Base-by-base conservation (phyloP, 192 early-diverging fungal species). In the Cladochytrium replicatum region DNA sequence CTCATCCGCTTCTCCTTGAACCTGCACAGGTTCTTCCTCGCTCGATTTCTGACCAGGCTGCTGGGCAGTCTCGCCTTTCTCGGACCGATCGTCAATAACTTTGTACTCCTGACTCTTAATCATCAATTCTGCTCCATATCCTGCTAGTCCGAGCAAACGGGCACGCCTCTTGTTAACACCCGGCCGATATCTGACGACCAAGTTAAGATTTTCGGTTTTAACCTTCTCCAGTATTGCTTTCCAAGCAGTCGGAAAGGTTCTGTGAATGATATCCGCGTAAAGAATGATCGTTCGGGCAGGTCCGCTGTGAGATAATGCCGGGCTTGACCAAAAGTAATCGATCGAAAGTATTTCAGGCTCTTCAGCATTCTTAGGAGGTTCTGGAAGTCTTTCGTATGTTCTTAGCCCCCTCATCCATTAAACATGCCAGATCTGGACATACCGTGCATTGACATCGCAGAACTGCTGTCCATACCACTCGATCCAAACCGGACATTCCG, bases 41-140 rank as follows among this genome's bases (percentile, higher is more conserved):
- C 8, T 54, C 6, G 23, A 30, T 7, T 29, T 13, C 0, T 17
- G 9, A 24, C 29, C 34, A 13, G 26, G 3, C 13, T 8, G 2
- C 15, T 43, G n/a, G n/a, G n/a, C 8, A 53, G 6, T 21, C 22
- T 55, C 37, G 31, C 66, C 54, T 22, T 52, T 60, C 29, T 64
- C 73, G 43, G 78, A 65, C 34, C 93, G 82, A 62, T 99, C 95
- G 52, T 99, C 95, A 31, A 85, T 84, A 15, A 91, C 91, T 61
- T 88, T 85, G 68, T 99, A 99, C 57, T 99, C 96, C 5, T 89
- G 91, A 43, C 78, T 95, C 66, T 99, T 99, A n/a, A 99, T 53
- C 8, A 80, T 84, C 30, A 99, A 70, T 59, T 91, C 91, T 6
- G 91, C 89, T 1, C 92, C 91, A 49, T 94, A 99, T 47, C 96